Evolutionary conservation across 2,329 filamentous ascomycete species (phyloP).

Genomic region (Penicillium expansum): DNA sequence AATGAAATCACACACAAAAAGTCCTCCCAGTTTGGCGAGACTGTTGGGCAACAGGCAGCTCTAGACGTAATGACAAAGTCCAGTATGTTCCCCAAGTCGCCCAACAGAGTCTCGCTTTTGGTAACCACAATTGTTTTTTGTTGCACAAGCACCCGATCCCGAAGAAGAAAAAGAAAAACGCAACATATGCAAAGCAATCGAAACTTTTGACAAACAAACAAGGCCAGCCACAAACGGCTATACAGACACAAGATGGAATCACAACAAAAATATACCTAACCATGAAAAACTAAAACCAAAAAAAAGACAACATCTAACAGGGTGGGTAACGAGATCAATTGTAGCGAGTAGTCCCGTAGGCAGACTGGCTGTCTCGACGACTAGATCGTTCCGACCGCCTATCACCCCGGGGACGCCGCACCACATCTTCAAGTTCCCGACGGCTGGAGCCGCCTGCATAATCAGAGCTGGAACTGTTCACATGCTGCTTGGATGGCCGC

Average conservation of each 20-base stretch:
- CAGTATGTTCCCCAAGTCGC: neutral
- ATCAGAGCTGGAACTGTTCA: conserved; percentile 30
- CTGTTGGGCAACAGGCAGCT: neutral
- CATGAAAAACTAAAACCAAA: neutral
- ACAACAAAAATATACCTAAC: conserved; percentile 9
- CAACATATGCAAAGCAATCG: conserved; percentile 6
- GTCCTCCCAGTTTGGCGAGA: conserved; percentile 19
- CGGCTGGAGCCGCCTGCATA: conserved; percentile 32
- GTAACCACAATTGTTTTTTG: conserved; percentile 12
- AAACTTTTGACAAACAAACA: conserved; percentile 21
- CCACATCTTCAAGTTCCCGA: conserved; percentile 33
- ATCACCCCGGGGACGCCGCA: conserved; percentile 34
- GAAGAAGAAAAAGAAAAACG: neutral
- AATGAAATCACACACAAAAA: conserved; percentile 18
- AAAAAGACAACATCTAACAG: neutral
- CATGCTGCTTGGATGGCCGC: conserved; percentile 36
- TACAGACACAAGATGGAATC: conserved; percentile 7
- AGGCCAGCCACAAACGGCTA: conserved; percentile 10
- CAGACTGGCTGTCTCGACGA: conserved; percentile 40
- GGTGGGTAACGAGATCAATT: conserved; percentile 3
- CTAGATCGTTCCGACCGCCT: conserved; percentile 38
- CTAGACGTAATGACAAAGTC: neutral
- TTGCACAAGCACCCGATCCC: conserved; percentile 17
- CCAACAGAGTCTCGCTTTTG: neutral
- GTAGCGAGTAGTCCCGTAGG: conserved; percentile 29